Evolutionary conservation across 441 rosid genomes (phyloP), one percentile per base, ranked within the genome.

Genomic region (Corymbia citriodora): DNA sequence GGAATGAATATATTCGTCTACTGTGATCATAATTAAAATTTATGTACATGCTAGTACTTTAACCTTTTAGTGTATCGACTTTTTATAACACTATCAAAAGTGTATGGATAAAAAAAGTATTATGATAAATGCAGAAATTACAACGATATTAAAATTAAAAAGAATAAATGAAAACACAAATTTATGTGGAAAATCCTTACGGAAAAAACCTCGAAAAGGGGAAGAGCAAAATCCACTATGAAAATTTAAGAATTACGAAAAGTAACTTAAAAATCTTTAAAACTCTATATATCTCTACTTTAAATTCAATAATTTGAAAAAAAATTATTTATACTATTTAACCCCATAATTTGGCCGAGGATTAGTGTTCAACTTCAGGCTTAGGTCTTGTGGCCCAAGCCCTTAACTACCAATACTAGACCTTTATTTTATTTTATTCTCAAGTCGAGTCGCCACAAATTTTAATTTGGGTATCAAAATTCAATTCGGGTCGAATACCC

Each of bases 401-500:
- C 65, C 10, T 59, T 13, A 0, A 1, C 65, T 59, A 10, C n/a
- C 7, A 59, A 59, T 13, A 59, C 65, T 29, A 59, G 10, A 29
- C 3, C 25, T 59, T 29, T 13, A 10, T 59, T 57, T 23, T 59
- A 10, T 59, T 25, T 23, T 0, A 25, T 59, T 25, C 25, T 59
- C 65, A 25, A 59, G 14, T 25, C 7, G 3, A 59, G 65, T 59
- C 65, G 11, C 7, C 65, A 59, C 0, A 0, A 2, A 59, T 59
- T 59, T 59, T 7, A 59, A 59, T 59, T 59, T 25, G n/a, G 65
- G 10, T 59, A 59, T 10, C n/a, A 59, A 59, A 59, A 59, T 59
- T 59, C 0, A 29, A 25, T 59, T 59, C 25, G 10, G n/a, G n/a
- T 25, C 18, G 65, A 25, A 59, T 25, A 25, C 14, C 0, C 1